A percentile compares a stretch with the other conserved stretches of the same genome.
Conservation (phyloP, 345 rosid genomes). For the Aquilaria sinensis region DNA sequence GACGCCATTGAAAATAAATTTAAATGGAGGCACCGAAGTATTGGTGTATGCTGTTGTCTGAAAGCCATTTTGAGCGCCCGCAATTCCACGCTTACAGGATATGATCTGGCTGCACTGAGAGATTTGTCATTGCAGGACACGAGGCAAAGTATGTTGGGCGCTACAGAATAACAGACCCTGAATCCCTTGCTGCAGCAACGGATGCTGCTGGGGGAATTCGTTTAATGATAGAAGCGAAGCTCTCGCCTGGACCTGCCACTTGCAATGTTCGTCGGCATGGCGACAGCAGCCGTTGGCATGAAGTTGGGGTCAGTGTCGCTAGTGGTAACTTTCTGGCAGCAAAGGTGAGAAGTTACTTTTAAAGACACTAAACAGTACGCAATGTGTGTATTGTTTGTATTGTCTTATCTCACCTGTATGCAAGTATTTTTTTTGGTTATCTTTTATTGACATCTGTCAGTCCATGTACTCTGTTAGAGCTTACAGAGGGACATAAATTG, state of each 20-base stretch:
- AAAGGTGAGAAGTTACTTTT: slow-evolving; percentile 37
- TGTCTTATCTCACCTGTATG: neutral
- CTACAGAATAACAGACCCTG: slow-evolving; percentile 79
- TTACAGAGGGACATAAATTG: too few relatives aligned
- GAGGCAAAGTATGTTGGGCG: slow-evolving; percentile 63
- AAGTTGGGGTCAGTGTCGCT: slow-evolving; percentile 89
- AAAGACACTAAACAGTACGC: too few relatives aligned
- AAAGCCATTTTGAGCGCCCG: neutral
- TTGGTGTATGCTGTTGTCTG: neutral
- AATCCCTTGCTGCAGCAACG: slow-evolving; percentile 80
- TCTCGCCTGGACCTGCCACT: slow-evolving; percentile 95
- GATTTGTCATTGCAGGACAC: slow-evolving; percentile 42
- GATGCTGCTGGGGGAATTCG: slow-evolving; percentile 96
- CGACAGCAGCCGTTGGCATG: slow-evolving; percentile 82
- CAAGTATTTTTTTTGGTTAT: neutral
- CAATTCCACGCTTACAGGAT: neutral
- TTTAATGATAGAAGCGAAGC: slow-evolving; percentile 84
- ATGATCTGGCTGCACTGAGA: slow-evolving; percentile 9
- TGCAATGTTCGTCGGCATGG: slow-evolving; percentile 84
- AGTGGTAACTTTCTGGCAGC: slow-evolving; percentile 98
- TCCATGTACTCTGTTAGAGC: neutral
- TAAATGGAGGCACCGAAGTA: too few relatives aligned
- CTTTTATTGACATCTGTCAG: neutral
- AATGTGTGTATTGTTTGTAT: neutral
- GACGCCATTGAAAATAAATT: too few relatives aligned